Evolutionary conservation across 352 stramenopile species (phyloP), one percentile per base, ranked within the genome.

Genomic region (Sclerospora graminicola): DNA sequence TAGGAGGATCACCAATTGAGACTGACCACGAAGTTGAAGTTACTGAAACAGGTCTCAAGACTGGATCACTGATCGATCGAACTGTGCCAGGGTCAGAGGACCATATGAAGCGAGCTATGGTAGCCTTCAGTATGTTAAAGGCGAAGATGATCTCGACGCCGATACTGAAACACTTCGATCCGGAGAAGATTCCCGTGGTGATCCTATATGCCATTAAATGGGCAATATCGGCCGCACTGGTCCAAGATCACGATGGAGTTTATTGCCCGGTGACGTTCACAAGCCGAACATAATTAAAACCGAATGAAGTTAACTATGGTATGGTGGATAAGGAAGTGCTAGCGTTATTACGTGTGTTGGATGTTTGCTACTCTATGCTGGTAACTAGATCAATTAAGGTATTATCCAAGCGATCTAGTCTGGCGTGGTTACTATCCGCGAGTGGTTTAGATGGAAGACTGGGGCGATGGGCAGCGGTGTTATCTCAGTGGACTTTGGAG

Each of bases 251-350:
- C 14, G 32, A 37, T 23, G 32, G 32, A 8, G 32, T 37, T n/a
- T 37, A 37, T 19, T 2, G 10, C 1, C 32, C 32, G 4, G 37
- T 44, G 6, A 44, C 23, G 10, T 44, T 44, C 8, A 34, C 24
- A 2, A 44, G 37, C 26, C 23, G 24, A 8, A 34, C 24, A 0
- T 13, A n/a, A n/a, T n/a, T 44, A 14, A 44, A 44, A 15, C 1
- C 37, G 10, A 45, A 43, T 19, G 16, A 37, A 16, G 8, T 31
- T n/a, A 38, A 46, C 20, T 38, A 46, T 15, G 16, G 28, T 0
- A 29, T 30, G 2, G 40, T 46, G 1, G 28, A 46, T 1, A 46
- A 46, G 2, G 40, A 46, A 20, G 45, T 46, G 0, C 18, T 53
- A 5, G 45, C 45, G 5, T 24, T 53, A 1, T 8, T 53, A 5